These are phyloP conservation scores for Cinnamomum micranthum DNA, from an alignment of 164 flowering plant species.

Conservation along the genomic window DNA sequence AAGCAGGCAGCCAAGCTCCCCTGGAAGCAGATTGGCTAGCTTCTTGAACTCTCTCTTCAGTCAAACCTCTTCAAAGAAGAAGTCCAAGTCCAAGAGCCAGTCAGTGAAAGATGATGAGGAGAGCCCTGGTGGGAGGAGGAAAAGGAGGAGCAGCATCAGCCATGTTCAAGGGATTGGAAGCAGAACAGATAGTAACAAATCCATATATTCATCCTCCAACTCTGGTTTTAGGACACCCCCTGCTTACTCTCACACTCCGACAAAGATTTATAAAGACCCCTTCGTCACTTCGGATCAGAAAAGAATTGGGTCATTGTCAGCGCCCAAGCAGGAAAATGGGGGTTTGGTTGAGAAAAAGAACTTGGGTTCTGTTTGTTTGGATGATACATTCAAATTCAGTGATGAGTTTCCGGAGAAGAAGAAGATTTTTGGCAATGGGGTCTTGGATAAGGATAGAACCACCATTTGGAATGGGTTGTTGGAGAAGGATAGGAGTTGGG, in stretches of 20 bases:
- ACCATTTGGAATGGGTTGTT: not conserved
- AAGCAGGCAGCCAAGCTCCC: slow-evolving; percentile 76
- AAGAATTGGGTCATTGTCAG: slow-evolving; percentile 22
- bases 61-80: slow-evolving; percentile 69
- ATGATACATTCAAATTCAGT: slow-evolving; percentile 32
- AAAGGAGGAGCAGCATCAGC: slow-evolving; percentile 38
- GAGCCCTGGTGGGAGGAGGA: slow-evolving; percentile 48
- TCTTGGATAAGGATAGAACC: slow-evolving; percentile 14
- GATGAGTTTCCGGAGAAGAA: slow-evolving; percentile 27
- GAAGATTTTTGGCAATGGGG: slow-evolving; percentile 13
- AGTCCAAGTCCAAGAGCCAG: slow-evolving; percentile 37
- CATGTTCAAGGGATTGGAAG: slow-evolving; percentile 20
- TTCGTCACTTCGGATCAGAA: slow-evolving; percentile 34
- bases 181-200: slow-evolving; percentile 8
- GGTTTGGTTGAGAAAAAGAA: slow-evolving; percentile 19
- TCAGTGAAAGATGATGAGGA: slow-evolving; percentile 49
- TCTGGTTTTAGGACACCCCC: slow-evolving; percentile 68
- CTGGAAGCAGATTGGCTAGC: slow-evolving; percentile 50
- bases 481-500: slow-evolving; percentile 25
- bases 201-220: slow-evolving; percentile 32
- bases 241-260: slow-evolving; percentile 36
- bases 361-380: slow-evolving; percentile 31
- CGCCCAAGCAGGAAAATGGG: slow-evolving; percentile 16
- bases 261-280: slow-evolving; percentile 41
- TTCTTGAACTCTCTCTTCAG: slow-evolving; percentile 24